These are phyloP conservation scores for Biscogniauxia marginata DNA, from an alignment of 2,329 filamentous ascomycete species.

Conservation along the genomic window DNA sequence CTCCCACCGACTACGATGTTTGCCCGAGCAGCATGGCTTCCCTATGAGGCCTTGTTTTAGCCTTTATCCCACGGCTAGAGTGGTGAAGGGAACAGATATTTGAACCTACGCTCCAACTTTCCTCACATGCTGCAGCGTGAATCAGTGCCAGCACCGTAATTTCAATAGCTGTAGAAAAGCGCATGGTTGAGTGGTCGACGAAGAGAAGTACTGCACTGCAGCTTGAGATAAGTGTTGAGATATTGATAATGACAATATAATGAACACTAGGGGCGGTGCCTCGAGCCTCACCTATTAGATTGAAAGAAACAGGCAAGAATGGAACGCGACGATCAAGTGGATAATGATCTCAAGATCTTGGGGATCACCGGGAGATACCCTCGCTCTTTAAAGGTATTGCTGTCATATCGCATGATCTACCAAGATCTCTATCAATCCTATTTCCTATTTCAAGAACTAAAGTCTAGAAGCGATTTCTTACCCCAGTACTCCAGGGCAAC, in stretches of 20 bases:
- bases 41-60: constrained; percentile 7
- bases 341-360: not conserved
- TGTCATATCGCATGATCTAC: not conserved
- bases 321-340: not conserved
- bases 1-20: constrained; percentile 4
- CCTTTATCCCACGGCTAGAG: not conserved
- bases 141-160: constrained; percentile 9
- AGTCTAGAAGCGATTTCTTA: not conserved
- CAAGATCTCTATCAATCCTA: not conserved
- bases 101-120: constrained; percentile 10
- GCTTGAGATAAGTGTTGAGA: not conserved
- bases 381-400: not conserved
- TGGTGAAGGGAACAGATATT: not conserved
- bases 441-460: not conserved
- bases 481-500: not conserved
- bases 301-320: not conserved
- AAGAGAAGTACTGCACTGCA: not conserved
- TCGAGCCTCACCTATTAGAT: not conserved
- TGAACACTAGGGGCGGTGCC: not conserved
- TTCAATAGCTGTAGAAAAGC: constrained; percentile 3
- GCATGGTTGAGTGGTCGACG: constrained; percentile 9
- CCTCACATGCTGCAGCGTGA: constrained; percentile 5
- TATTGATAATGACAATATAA: not conserved
- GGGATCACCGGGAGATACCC: not conserved
- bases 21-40: constrained; percentile 14